Conservation (phyloP, 495 filamentous ascomycete species). For the Penicillium crystallinum region DNA sequence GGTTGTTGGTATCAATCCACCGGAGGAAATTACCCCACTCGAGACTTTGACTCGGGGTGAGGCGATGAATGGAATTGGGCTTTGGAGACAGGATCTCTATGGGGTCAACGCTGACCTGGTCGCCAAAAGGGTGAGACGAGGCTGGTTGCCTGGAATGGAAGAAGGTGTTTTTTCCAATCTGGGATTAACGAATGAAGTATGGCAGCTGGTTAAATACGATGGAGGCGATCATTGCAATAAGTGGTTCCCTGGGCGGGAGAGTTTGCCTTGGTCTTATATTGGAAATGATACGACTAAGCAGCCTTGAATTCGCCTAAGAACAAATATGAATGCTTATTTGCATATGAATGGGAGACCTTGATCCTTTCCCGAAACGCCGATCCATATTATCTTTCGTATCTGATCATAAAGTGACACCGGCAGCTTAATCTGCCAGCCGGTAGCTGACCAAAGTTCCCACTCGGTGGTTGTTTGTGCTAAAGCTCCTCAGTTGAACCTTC, state of each 20-base stretch:
- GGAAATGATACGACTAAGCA: neutral
- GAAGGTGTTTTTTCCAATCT: slow-evolving; percentile 20
- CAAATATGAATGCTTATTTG: neutral
- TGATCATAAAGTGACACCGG: slow-evolving; percentile 10
- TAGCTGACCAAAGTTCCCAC: slow-evolving; percentile 96
- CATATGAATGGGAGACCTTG: slow-evolving; percentile 5
- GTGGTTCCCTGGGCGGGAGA: slow-evolving; percentile 27
- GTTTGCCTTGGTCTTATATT: slow-evolving; percentile 39
- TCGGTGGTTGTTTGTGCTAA: slow-evolving; percentile 87
- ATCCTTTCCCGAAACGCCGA: slow-evolving; percentile 29
- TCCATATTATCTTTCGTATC: slow-evolving; percentile 18
- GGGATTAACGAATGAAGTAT: slow-evolving; percentile 27
- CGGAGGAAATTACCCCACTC: slow-evolving; percentile 46
- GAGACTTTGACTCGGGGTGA: slow-evolving; percentile 41
- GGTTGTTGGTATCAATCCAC: slow-evolving; percentile 68
- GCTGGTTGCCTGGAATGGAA: slow-evolving; percentile 35
- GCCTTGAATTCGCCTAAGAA: slow-evolving; percentile 9
- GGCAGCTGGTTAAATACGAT: slow-evolving; percentile 35
- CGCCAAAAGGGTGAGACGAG: slow-evolving; percentile 34
- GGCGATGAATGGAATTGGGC: slow-evolving; percentile 34
- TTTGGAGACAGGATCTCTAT: slow-evolving; percentile 44
- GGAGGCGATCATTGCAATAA: slow-evolving; percentile 30
- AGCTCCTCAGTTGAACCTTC: slow-evolving; percentile 91
- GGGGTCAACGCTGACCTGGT: slow-evolving; percentile 33
- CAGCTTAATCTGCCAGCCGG: slow-evolving; percentile 45